Evolutionary conservation across 805 yeast genomes (phyloP).

Genomic region (Lachancea lanzarotensis): DNA sequence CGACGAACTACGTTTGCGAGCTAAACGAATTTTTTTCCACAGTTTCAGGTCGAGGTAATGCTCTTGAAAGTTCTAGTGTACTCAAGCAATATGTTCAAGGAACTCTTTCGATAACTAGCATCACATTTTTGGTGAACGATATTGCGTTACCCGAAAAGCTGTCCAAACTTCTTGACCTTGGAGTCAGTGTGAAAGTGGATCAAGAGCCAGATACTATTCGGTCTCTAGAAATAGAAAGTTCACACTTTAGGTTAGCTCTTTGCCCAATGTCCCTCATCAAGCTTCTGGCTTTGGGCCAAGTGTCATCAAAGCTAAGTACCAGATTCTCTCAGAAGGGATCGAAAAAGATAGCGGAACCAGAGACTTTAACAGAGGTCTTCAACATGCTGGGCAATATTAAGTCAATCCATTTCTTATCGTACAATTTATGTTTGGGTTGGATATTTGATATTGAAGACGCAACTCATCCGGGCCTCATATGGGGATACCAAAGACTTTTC

Average conservation of each 20-base stretch:
- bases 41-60: conserved; percentile 11
- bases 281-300: conserved; percentile 34
- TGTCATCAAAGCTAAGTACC: conserved; percentile 4
- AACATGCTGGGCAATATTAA: conserved; percentile 25
- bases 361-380: background rate
- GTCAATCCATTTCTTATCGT: conserved; percentile 52
- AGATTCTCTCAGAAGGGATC: background rate
- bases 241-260: conserved; percentile 51
- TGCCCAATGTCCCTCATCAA: conserved; percentile 45
- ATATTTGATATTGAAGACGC: conserved; percentile 43
- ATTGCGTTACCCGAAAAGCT: conserved; percentile 32
- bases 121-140: conserved; percentile 28
- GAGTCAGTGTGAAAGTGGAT: conserved; percentile 38
- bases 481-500: conserved; percentile 71
- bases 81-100: conserved; percentile 10
- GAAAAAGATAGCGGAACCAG: background rate
- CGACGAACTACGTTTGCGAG: conserved; percentile 27
- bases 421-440: conserved; percentile 75
- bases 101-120: conserved; percentile 25
- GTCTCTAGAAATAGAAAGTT: conserved; percentile 51
- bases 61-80: background rate
- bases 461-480: conserved; percentile 59
- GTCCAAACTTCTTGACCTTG: conserved; percentile 43
- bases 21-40: conserved; percentile 20
- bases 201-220: conserved; percentile 31